Base-by-base conservation (phyloP, 2,329 filamentous ascomycete genomes). In the Penicillium sp. region DNA sequence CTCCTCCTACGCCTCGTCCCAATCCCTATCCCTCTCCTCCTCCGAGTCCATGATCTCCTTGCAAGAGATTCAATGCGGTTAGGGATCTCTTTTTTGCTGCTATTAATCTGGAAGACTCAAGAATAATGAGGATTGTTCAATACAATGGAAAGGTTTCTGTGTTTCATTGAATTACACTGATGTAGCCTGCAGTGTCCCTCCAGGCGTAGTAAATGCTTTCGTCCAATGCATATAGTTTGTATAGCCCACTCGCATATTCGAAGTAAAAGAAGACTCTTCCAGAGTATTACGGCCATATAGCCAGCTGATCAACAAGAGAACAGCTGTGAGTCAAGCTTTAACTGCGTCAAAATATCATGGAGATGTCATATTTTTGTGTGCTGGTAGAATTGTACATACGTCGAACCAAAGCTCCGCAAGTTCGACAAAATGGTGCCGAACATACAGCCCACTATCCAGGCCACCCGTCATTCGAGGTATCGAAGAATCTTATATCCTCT, bases 401-500 rank as follows among this genome's bases (percentile, higher is more conserved):
- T 58, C 37, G n/a, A 40, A 40, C 18, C 14, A 53, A 41, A 40
- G 47, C 44, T 31, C 4, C 10, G 10, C n/a, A 13, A 44, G 22
- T 27, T 27, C 41, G 19, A 27, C 19, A 44, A 13, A 24, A 33
- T 35, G 18, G n/a, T 13, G 14, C 10, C n/a, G 24, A 36, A 47
- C 14, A 19, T 44, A 41, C 44, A 50, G 16, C 22, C 37, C 22
- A 6, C 41, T 13, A 35, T 24, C n/a, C 16, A 44, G 27, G 33
- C 47, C 35, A 16, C 35, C 18, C 19, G 6, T 39, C 19, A 11
- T 24, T 50, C n/a, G 14, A 50, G 50, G 51, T 55, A 58, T 60
- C 59, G 52, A 54, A 36, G 56, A 50, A 40, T 10, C 31, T 24
- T 43, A 41, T 43, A 49, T 53, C 58, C 50, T 60, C 43, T 57